Evolutionary conservation across 73 alveolate species (phyloP), one percentile per base, ranked within the genome.

Genomic region (Blepharisma stoltei): DNA sequence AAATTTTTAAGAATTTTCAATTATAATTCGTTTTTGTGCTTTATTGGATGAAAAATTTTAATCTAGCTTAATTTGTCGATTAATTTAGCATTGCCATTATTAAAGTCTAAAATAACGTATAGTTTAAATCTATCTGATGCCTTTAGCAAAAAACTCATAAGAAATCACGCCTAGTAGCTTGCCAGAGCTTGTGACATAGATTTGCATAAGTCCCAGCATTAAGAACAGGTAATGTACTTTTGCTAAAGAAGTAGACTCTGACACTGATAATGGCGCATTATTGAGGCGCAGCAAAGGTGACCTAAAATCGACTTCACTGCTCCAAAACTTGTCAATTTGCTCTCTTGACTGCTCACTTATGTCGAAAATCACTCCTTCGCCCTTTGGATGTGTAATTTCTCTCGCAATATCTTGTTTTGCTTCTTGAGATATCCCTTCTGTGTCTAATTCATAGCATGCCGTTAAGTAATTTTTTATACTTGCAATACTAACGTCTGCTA

Each of bases 201-300:
- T 77, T 80, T 90, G 89, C 45, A 87, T 81, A 66, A 90, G 78
- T 60, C 90, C 90, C 41, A 93, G 89, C 91, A 93, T 90, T 3
- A 93, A 82, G 77, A 90, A 93, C n/a, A 93, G 67, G 90, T 88
- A 93, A 54, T 90, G 97, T 14, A 93, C 87, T 85, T 93, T 88
- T 27, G 89, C 60, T 73, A 85, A 48, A 7, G 92, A 89, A 47
- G 94, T 90, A 37, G 80, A 93, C 55, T 83, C 85, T 47, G 85
- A 85, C 25, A 93, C 88, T 44, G 90, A 81, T 50, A 88, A 82
- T 27, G 96, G 95, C 6, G 94, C 90, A 70, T 71, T 70, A 66
- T 93, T 86, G 48, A 71, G 78, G 18, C 46, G 18, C 27, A 93
- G 69, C 69, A 78, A 44, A 53, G 79, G 76, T 80, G 86, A 87